Evolutionary conservation across 108 stramenopile species (phyloP).

Genomic region (Skeletonema potamos): DNA sequence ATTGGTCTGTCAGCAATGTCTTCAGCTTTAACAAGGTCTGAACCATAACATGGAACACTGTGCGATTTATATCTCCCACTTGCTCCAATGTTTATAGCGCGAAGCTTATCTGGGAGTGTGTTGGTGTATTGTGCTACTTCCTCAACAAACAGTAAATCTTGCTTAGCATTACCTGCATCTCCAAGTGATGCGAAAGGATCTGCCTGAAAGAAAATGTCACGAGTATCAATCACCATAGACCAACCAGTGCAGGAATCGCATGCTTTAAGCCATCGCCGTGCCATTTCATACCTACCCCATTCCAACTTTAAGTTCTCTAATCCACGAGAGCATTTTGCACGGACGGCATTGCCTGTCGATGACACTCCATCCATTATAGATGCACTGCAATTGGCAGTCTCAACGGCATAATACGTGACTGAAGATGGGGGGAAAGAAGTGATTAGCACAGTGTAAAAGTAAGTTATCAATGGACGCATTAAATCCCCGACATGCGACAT

Average conservation of each 20-base stretch:
- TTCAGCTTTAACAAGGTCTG: slow-evolving; percentile 29
- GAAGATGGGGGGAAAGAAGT: not conserved
- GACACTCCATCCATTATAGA: slow-evolving; percentile 15
- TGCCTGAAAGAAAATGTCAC: slow-evolving; percentile 72
- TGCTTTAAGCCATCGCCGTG: slow-evolving; percentile 59
- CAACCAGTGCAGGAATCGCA: slow-evolving; percentile 73
- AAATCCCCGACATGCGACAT: not conserved
- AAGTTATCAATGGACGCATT: not conserved
- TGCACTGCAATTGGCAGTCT: slow-evolving; percentile 32
- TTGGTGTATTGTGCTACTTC: slow-evolving; percentile 52
- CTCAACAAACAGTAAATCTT: slow-evolving; percentile 71
- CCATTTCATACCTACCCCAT: slow-evolving; percentile 73
- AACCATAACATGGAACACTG: slow-evolving; percentile 36
- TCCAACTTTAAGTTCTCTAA: slow-evolving; percentile 60
- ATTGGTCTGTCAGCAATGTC: slow-evolving; percentile 65
- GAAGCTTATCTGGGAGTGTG: slow-evolving; percentile 19
- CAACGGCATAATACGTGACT: slow-evolving; percentile 48
- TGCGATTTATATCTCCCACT: slow-evolving; percentile 18
- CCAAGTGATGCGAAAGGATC: slow-evolving; percentile 70
- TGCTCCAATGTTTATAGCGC: slow-evolving; percentile 36
- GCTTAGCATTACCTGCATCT: slow-evolving; percentile 40
- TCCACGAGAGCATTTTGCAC: slow-evolving; percentile 35
- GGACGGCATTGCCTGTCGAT: slow-evolving; percentile 23
- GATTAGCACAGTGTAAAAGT: not conserved
- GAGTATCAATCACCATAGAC: slow-evolving; percentile 66